A percentile compares a stretch with the other conserved stretches of the same genome.
These are phyloP conservation scores for Trametes cubensis DNA, from an alignment of 768 basidiomycete species.

Conservation along the genomic window DNA sequence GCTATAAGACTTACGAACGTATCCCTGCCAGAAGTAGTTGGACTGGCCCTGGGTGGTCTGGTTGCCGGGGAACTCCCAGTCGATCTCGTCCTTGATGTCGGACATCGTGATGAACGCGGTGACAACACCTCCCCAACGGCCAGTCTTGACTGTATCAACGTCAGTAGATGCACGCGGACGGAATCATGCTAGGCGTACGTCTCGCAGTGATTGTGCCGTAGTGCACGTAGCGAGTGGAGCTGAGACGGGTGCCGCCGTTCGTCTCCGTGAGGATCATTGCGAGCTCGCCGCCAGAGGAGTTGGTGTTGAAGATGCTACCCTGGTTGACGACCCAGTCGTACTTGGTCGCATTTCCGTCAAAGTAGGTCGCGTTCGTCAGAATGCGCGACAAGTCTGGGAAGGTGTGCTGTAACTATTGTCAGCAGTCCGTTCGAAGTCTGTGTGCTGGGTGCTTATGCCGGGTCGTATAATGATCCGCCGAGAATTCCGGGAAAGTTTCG, in stretches of 20 bases:
- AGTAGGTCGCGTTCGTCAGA: constrained; percentile 64
- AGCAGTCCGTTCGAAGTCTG: neutral
- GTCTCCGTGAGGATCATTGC: constrained; percentile 66
- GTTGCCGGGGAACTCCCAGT: constrained; percentile 82
- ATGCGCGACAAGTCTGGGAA: constrained; percentile 70
- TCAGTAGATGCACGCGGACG: neutral
- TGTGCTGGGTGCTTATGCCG: too few species aligned
- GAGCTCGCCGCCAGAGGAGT: constrained; percentile 63
- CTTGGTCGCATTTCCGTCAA: constrained; percentile 71
- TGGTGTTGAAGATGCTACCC: constrained; percentile 67
- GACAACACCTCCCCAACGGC: constrained; percentile 79
- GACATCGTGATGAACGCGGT: constrained; percentile 85
- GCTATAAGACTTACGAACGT: constrained; percentile 52
- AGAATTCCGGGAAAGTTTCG: too few species aligned
- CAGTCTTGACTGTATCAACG: constrained; percentile 63
- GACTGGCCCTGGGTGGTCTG: constrained; percentile 68
- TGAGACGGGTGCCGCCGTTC: constrained; percentile 77
- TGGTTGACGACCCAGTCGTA: constrained; percentile 77
- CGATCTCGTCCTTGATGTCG: constrained; percentile 82
- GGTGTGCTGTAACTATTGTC: constrained; percentile 46
- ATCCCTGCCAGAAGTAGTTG: constrained; percentile 80
- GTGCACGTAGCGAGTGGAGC: constrained; percentile 79
- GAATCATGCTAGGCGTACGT: constrained; percentile 40
- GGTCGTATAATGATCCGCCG: too few species aligned
- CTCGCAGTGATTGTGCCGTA: constrained; percentile 76